phyloP scores from a whole-genome alignment of 208 protist genomes.

The Acanthamoeba lenticulata region DNA sequence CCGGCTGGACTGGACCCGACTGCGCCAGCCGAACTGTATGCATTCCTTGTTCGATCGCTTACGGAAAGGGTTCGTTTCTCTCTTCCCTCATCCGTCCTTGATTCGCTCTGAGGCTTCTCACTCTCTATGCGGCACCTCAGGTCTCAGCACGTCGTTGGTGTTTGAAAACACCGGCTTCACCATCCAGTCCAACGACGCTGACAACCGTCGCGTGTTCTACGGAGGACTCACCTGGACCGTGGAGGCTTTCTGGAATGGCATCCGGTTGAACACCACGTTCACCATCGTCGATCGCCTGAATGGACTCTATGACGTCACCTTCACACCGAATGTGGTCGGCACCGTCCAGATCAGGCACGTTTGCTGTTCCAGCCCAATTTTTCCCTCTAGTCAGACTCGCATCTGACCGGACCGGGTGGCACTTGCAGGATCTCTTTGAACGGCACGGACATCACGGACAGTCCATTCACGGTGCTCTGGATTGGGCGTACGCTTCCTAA shows the following conservation, averaged over 20 bases:
- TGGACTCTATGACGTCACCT: conserved; percentile 27
- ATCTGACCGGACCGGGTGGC: too few species aligned
- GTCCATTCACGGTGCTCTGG: conserved; percentile 24
- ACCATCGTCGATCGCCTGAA: neutral
- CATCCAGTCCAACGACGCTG: conserved; percentile 40
- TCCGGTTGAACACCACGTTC: neutral
- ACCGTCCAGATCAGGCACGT: neutral
- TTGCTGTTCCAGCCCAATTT: neutral
- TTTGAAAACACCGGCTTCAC: neutral
- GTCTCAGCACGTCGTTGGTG: neutral
- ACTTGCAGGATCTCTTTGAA: neutral
- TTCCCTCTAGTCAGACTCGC: neutral
- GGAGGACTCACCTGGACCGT: conserved; percentile 1
- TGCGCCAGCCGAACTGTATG: neutral
- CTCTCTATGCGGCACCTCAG: neutral
- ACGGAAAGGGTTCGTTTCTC: neutral
- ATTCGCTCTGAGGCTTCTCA: neutral
- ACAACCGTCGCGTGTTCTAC: conserved; percentile 3
- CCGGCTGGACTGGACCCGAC: conserved; percentile 5
- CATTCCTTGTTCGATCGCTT: conserved; percentile 48
- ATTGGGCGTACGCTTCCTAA: neutral
- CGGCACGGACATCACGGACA: neutral
- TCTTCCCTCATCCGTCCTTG: neutral
- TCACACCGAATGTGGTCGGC: conserved; percentile 9
- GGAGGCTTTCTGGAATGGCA: conserved; percentile 13